Evolutionary conservation across 1,284 basidiomycete genomes (phyloP).

Genomic region (Cryptococcus floricola): DNA sequence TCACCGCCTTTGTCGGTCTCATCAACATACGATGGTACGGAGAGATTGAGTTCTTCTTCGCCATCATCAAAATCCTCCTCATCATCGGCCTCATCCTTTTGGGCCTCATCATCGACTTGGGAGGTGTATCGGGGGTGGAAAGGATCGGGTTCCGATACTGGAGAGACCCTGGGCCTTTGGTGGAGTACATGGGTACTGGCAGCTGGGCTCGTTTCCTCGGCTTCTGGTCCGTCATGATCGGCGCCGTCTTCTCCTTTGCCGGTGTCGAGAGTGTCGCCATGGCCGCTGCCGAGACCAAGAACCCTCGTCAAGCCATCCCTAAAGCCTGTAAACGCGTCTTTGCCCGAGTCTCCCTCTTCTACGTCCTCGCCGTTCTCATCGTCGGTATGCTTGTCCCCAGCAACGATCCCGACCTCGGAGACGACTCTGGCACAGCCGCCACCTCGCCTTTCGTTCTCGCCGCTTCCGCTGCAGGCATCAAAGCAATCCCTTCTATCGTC

Average conservation of each 20-base stretch:
- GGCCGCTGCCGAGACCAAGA: constrained; percentile 14
- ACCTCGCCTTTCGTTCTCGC: constrained; percentile 10
- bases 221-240: constrained; percentile 8
- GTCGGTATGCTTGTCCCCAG: constrained; percentile 71
- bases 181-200: constrained; percentile 9
- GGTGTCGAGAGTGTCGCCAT: constrained; percentile 33
- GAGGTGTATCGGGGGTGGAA: constrained; percentile 43
- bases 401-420: constrained; percentile 48
- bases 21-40: constrained; percentile 61
- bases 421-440: constrained; percentile 15
- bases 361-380: constrained; percentile 44
- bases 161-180: constrained; percentile 51
- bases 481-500: constrained; percentile 11
- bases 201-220: constrained; percentile 2
- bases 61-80: constrained; percentile 72
- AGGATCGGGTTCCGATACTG: constrained; percentile 51
- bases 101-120: constrained; percentile 60
- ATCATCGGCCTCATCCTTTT: constrained; percentile 54
- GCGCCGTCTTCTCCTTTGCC: constrained; percentile 58
- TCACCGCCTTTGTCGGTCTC: constrained; percentile 70
- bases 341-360: constrained; percentile 15
- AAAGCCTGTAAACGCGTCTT: constrained; percentile 17
- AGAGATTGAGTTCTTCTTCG: constrained; percentile 50
- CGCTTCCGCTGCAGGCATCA: constrained; percentile 8
- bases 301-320: constrained; percentile 13